Evolutionary conservation across 2,329 filamentous ascomycete species (phyloP), one percentile per base, ranked within the genome.

Genomic region (Trichothecium roseum): DNA sequence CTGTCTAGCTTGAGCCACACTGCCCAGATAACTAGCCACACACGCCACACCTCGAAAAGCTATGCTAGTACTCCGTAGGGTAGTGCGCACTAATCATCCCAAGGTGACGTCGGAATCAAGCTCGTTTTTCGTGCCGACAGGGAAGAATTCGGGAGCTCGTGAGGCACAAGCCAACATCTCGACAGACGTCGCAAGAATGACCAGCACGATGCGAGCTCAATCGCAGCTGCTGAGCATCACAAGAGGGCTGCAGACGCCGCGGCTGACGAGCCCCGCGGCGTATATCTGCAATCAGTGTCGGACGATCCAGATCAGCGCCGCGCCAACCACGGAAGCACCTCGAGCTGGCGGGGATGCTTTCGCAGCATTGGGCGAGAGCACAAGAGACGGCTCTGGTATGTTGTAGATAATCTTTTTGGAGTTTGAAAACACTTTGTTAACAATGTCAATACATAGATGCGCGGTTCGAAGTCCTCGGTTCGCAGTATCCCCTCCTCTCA

Each of bases 401-500:
- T 18, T 30, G 40, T 15, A 8, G 13, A 7, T 12, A 10, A 12
- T 8, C 4, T 10, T 9, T 5, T 6, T n/a, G 5, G 14, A 3
- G 20, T 27, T 17, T 18, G 32, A 36, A 10, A 27, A 32, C 7
- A 35, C 8, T 10, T 24, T 26, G 34, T 42, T 52, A 35, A 49
- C 42, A 16, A 18, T 24, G 16, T 8, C 7, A 17, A n/a, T 15
- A n/a, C 38, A 7, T 47, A 95, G 91, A 96, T 72, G 91, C 91
- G 37, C 79, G 80, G 39, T 98, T 98, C 59, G 86, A 96, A 60
- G 86, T 96, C 32, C 68, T 98, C 44, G 91, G 91, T 42, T 76
- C 84, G 17, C 87, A 89, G 2, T 91, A 91, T 60, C 96, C 91
- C 37, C 77, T 98, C 44, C 79, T 98, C 47, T 95, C 89, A 16